Percentiles rank a stretch among this genome's conserved stretches.
These are phyloP conservation scores for Aspergillus carbonarius DNA, from an alignment of 2,329 filamentous ascomycete species.

Conservation along the genomic window DNA sequence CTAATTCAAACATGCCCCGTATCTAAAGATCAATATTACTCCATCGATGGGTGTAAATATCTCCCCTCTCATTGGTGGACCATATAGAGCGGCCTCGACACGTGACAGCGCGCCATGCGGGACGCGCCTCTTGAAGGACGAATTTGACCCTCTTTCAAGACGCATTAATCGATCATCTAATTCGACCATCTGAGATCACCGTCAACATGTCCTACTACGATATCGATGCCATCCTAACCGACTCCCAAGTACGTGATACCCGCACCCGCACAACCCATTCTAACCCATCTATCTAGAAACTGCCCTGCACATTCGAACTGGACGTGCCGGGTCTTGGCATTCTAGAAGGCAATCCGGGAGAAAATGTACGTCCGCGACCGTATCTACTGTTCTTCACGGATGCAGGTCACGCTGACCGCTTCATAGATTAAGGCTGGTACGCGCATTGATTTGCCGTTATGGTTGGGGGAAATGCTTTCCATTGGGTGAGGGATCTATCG, in stretches of 20 bases:
- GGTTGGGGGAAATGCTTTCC: conserved; percentile 87
- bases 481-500: conserved; percentile 41
- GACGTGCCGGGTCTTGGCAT: conserved; percentile 84
- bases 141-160: neutral
- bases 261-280: neutral
- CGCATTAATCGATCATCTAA: neutral
- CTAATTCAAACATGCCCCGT: no score
- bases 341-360: conserved; percentile 76
- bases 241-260: conserved; percentile 38
- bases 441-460: conserved; percentile 79
- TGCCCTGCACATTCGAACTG: conserved; percentile 92
- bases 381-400: neutral
- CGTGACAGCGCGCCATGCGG: conserved; percentile 12
- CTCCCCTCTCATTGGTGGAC: neutral
- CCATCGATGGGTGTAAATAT: neutral
- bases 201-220: conserved; percentile 47
- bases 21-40: no score
- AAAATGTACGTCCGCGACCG: conserved; percentile 46
- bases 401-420: neutral
- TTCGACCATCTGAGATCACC: neutral
- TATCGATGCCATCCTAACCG: conserved; percentile 48
- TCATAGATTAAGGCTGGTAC: conserved; percentile 75
- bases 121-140: conserved; percentile 5
- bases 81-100: conserved; percentile 1
- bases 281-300: conserved; percentile 61